A percentile compares a stretch with the other conserved stretches of the same genome.
phyloP scores from a whole-genome alignment of 164 flowering plant species.

The Nelumbo lutea region DNA sequence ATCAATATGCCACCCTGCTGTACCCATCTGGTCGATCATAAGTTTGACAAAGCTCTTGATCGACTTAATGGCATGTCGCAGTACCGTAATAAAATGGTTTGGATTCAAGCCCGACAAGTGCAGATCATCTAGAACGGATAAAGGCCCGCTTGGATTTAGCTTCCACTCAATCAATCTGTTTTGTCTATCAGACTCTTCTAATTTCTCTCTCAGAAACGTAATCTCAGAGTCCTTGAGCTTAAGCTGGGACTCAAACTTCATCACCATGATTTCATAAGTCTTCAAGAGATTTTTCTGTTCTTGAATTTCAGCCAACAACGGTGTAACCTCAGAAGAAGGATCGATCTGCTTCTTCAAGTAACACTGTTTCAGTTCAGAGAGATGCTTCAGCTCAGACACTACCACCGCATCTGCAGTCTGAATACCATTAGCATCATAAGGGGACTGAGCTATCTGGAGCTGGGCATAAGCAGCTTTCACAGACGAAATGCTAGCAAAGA shows the following conservation, averaged over 20 bases:
- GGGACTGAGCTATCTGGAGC: slow-evolving; percentile 81
- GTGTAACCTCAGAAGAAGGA: slow-evolving; percentile 62
- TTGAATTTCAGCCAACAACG: slow-evolving; percentile 69
- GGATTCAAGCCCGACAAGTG: slow-evolving; percentile 36
- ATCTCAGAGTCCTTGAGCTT: slow-evolving; percentile 40
- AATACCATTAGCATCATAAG: slow-evolving; percentile 60
- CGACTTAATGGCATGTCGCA: slow-evolving; percentile 46
- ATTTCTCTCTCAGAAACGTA: slow-evolving; percentile 23
- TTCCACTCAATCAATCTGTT: slow-evolving; percentile 53
- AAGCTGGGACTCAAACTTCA: slow-evolving; percentile 47
- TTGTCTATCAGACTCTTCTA: slow-evolving; percentile 23
- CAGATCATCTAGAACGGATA: slow-evolving; percentile 39
- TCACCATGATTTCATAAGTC: slow-evolving; percentile 66
- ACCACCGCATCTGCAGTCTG: slow-evolving; percentile 66
- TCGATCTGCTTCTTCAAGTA: slow-evolving; percentile 61
- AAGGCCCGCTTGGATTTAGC: slow-evolving; percentile 46
- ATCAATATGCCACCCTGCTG: slow-evolving; percentile 64
- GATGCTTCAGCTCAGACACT: slow-evolving; percentile 49
- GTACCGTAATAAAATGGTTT: slow-evolving; percentile 49
- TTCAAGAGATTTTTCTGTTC: slow-evolving; percentile 74
- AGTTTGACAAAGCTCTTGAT: slow-evolving; percentile 53
- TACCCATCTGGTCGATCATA: slow-evolving; percentile 67
- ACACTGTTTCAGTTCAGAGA: slow-evolving; percentile 67
- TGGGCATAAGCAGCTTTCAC: slow-evolving; percentile 93
- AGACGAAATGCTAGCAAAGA: slow-evolving; percentile 69